phyloP scores from a whole-genome alignment of 345 rosid species.

The Syzygium oleosum region DNA sequence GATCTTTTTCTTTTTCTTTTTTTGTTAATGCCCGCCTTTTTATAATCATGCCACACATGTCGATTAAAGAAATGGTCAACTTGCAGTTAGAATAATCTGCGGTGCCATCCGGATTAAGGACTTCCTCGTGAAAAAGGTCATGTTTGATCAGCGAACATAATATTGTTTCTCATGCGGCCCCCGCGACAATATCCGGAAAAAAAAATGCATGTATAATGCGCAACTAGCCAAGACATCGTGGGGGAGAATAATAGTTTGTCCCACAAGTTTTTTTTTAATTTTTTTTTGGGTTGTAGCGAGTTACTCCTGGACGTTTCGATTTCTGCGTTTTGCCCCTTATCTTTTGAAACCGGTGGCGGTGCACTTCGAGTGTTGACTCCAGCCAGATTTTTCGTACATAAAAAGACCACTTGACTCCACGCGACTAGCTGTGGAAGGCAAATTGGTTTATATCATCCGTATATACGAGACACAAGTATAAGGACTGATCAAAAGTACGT shows the following conservation, averaged over 20 bases:
- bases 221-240: background rate
- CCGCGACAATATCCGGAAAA: background rate
- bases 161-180: background rate
- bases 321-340: background rate
- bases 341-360: background rate
- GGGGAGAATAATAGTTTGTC: background rate
- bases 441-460: background rate
- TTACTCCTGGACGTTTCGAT: background rate
- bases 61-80: background rate
- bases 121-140: background rate
- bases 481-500: background rate
- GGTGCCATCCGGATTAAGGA: background rate
- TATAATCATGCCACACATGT: background rate
- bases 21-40: background rate
- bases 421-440: background rate
- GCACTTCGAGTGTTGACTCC: background rate
- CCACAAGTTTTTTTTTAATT: background rate
- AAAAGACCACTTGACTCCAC: too few relatives aligned
- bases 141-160: background rate
- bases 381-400: background rate
- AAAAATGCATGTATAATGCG: background rate
- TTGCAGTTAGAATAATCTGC: background rate
- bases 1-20: background rate
- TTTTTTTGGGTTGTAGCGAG: background rate
- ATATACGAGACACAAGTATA: background rate